Evolutionary conservation across 805 yeast species (phyloP).

Genomic region (Candida vaughaniae): DNA sequence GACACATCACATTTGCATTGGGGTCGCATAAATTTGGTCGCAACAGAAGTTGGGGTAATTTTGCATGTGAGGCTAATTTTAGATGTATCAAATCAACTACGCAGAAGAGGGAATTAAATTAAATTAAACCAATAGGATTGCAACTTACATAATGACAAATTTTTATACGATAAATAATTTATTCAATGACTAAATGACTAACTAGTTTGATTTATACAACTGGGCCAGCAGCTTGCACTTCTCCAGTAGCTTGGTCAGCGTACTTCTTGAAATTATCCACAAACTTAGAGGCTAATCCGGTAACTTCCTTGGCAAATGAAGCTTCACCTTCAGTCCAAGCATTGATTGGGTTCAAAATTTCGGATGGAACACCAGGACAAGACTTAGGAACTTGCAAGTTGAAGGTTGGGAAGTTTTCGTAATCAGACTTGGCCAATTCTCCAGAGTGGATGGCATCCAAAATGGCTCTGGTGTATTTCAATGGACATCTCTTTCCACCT

Average conservation of each 20-base stretch:
- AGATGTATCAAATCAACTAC: too few species aligned
- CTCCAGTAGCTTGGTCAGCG: slow-evolving; percentile 75
- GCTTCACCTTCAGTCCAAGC: slow-evolving; percentile 61
- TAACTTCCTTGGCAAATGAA: slow-evolving; percentile 40
- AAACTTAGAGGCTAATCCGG: slow-evolving; percentile 72
- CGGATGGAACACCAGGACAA: slow-evolving; percentile 79
- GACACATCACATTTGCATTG: too few species aligned
- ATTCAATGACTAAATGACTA: too few species aligned
- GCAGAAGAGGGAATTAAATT: too few species aligned
- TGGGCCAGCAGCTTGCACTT: slow-evolving; percentile 95
- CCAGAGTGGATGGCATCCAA: slow-evolving; percentile 94
- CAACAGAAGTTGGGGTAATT: too few species aligned
- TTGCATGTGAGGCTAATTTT: too few species aligned
- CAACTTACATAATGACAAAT: too few species aligned
- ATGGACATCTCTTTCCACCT: slow-evolving; percentile 97
- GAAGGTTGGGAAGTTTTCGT: slow-evolving; percentile 82
- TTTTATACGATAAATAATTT: too few species aligned
- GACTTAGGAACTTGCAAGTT: slow-evolving; percentile 83
- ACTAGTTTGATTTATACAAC: slow-evolving; percentile 24
- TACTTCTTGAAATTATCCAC: slow-evolving; percentile 85
- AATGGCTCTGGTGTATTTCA: slow-evolving; percentile 96
- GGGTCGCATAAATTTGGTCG: too few species aligned
- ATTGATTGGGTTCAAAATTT: slow-evolving; percentile 81
- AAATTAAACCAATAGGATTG: too few species aligned
- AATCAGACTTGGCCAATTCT: slow-evolving; percentile 73